Evolutionary conservation across 257 asterid species (phyloP), one percentile per base, ranked within the genome.

Genomic region (Solanum etuberosum): DNA sequence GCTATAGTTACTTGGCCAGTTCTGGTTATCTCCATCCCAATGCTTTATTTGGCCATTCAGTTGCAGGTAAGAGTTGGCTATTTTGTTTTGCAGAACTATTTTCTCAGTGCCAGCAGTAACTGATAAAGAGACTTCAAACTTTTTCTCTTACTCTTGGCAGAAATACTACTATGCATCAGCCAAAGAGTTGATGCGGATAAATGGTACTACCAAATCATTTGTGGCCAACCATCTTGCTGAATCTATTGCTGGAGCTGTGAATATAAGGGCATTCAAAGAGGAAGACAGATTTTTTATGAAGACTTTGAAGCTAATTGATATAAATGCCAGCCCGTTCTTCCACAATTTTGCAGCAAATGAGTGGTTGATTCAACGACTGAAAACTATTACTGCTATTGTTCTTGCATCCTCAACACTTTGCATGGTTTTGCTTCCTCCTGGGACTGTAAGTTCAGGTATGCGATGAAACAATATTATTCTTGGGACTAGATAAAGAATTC

Each of bases 1-100:
- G 98, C 96, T 43, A 93, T 92, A 32, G 93, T 96, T 59, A 95
- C 99, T 31, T 97, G 99, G 99, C 98, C 95, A 94, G 96, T 97
- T 86, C 65, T 97, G 87, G 90, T 95, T 84, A 94, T 93, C 73
- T 91, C 98, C 37, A 68, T 97, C 81, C 99, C 99, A 6, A 93
- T 97, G 98, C 92, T 97, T 73, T 89, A 83, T 89, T 83, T 96
- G 25, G 98, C 98, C 63, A 94, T 97, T 87, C 95, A 92, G 82
- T 88, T 97, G 86, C 99, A 97, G 99, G 99, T 97, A 89, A 21
- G 38, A 77, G 48, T 34, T 67, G 9, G 20, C 11, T 21, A 9
- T 32, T 74, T 63, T 63, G 46, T 80, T 80, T 43, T 80, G 65
- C 84, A 86, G 31, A 74, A 57, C 34, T 25, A 1, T 77, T 74